Evolutionary conservation across 2,329 filamentous ascomycete species (phyloP), one percentile per base, ranked within the genome.

Genomic region (Trichophyton simii): DNA sequence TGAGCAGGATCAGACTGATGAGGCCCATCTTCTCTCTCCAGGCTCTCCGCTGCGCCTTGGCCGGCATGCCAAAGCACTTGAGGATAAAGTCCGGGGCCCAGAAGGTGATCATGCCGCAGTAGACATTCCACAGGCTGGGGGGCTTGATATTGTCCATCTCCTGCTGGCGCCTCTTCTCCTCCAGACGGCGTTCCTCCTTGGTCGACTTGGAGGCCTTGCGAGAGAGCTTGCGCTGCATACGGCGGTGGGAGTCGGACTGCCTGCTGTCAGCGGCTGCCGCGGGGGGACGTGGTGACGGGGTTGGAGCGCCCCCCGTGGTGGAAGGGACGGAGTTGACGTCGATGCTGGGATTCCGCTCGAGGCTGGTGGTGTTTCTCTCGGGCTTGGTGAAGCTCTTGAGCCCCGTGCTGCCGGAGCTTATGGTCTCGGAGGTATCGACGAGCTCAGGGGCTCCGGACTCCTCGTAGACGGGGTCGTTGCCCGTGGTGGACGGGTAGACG

Each of bases 21-120:
- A 99, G 78, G 1, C 94, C 94, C 80, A 99, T 95, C 81, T 99
- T 99, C 73, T 99, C 94, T 66, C 94, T 84, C 94, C 94, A 99
- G 1, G 94, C 94, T 69, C 90, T 83, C 71, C 91, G 87, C 73
- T 97, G 90, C 15, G 87, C 90, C 73, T 88, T 94, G 54, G 88
- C 82, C 6, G 85, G 84, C 80, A 88, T 95, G 44, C 91, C 91
- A 69, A 91, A 94, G 75, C 89, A 95, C 66, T 82, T 83, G 60
- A 99, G 79, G 31, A 96, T 76, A 64, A 92, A 88, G 71, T 91
- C 87, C 0, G 94, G 94, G 62, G 85, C 88, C 91, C 94, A 97
- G 70, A 97, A 96, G 0, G 94, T 99, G 66, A 99, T 77, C 65
- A 95, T 83, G 57, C 88, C 87, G 75, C 94, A 99, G 77, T 99